A percentile compares a stretch with the other conserved stretches of the same genome.
Evolutionary conservation across 306 rosid species (phyloP).

Genomic region (Astragalus membranaceus): DNA sequence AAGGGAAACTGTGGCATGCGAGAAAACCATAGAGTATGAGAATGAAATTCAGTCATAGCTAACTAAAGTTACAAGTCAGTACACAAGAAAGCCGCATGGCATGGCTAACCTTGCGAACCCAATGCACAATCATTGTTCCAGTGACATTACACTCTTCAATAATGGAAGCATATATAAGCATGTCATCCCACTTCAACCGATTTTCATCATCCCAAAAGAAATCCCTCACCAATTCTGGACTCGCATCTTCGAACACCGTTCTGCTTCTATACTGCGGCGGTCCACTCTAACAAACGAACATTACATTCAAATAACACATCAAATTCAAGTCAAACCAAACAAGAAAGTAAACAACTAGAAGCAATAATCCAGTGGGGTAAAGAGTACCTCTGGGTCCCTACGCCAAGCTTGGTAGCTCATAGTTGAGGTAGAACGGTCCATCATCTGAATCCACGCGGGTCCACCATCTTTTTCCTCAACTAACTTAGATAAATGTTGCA

Average conservation of each 20-base stretch:
- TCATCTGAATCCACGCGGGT: constrained; percentile 89
- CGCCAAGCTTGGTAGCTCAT: constrained; percentile 76
- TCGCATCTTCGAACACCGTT: constrained; percentile 42
- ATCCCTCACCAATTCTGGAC: constrained; percentile 47
- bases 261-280: constrained; percentile 56
- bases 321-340: neutral
- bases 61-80: neutral
- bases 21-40: constrained; percentile 17
- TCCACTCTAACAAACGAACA: constrained; percentile 33
- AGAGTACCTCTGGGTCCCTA: constrained; percentile 35
- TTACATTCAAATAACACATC: too few species aligned
- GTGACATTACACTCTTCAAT: constrained; percentile 33
- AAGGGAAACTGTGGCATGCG: constrained; percentile 52
- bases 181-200: constrained; percentile 48
- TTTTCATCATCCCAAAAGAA: constrained; percentile 54
- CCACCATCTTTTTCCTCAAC: constrained; percentile 69
- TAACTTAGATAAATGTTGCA: constrained; percentile 29
- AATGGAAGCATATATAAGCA: constrained; percentile 33
- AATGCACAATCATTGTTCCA: constrained; percentile 49
- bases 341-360: neutral
- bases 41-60: neutral
- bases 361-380: neutral
- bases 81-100: neutral
- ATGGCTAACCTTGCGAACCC: constrained; percentile 50
- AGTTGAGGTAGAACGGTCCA: constrained; percentile 74